Base-by-base conservation (phyloP, 352 stramenopile species). In the Phytopythium litorale region DNA sequence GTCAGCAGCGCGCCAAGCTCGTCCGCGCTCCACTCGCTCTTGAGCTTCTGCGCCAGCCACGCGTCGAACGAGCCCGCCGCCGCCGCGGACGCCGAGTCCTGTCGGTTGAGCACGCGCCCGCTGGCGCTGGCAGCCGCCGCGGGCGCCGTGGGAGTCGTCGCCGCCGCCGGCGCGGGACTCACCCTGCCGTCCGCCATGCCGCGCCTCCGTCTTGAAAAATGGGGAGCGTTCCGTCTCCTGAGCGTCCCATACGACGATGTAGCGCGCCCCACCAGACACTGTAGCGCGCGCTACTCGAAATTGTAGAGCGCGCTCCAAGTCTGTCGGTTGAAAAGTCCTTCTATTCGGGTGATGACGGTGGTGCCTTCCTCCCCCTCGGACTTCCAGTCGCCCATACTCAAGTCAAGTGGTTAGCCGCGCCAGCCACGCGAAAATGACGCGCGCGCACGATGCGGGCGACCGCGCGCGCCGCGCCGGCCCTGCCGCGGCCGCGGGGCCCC, bases 11-110 rank as follows among this genome's bases (percentile, higher is more conserved):
- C 61, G 9, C 84, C 84, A 7, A 93, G 74, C 33, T 91, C 84
- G 56, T 73, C 74, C 18, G 84, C 88, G 48, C 80, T 91, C 84
- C 84, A 93, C 57, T 93, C 81, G 43, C 74, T 63, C 58, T 79
- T 81, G 42, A 93, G 76, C 67, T 91, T 91, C 62, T 88, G 81
- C 64, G 87, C 68, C 56, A 93, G 69, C 84, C 84, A 93, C 50
- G 75, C 63, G 62, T 91, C 80, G 50, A 83, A 76, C 32, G 71
- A 69, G n/a, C 68, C 64, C 16, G 57, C 58, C 0, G 51, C 40
- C 43, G 57, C 56, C 0, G 56, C 40, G 30, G 61, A 56, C 32
- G 68, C 35, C 57, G 49, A 65, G 16, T 74, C 64, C 45, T 71
- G 19, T 3, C 56, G 16, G 25, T 1, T 23, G 11, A 60, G 37